Evolutionary conservation across 1,284 basidiomycete genomes (phyloP).

Genomic region (Phaffia rhodozyma): DNA sequence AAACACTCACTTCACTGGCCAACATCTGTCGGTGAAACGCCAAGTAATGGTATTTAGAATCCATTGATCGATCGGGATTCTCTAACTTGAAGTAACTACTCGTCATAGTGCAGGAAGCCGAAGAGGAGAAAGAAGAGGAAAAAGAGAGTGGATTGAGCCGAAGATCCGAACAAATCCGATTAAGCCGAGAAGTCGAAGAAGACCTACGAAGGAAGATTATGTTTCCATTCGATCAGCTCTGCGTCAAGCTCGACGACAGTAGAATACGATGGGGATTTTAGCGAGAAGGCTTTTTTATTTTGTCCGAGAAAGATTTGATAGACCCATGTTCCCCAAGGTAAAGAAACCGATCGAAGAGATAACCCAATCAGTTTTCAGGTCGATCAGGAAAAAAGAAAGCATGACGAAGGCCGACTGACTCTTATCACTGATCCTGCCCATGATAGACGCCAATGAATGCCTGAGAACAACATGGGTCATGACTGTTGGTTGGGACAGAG

Average conservation of each 20-base stretch:
- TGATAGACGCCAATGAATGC: conserved; percentile 36
- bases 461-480: conserved; percentile 35
- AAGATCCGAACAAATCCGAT: not conserved
- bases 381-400: too few relatives aligned
- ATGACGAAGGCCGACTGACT: conserved; percentile 19
- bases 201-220: conserved; percentile 33
- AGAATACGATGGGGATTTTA: conserved; percentile 36
- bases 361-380: not conserved
- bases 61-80: conserved; percentile 16
- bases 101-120: conserved; percentile 34
- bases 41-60: conserved; percentile 16
- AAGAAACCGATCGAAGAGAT: not conserved
- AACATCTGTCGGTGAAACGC: conserved; percentile 18
- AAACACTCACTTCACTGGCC: conserved; percentile 7
- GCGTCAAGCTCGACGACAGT: conserved; percentile 37
- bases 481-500: conserved; percentile 34
- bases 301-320: not conserved
- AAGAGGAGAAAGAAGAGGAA: conserved; percentile 32
- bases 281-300: conserved; percentile 31
- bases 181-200: conserved; percentile 19
- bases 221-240: conserved; percentile 35
- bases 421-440: conserved; percentile 37
- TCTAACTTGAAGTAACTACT: conserved; percentile 6
- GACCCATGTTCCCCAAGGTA: too few relatives aligned
- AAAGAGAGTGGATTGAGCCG: conserved; percentile 29